Evolutionary conservation across 2,329 filamentous ascomycete species (phyloP).

Genomic region (Pseudocercospora vitis): DNA sequence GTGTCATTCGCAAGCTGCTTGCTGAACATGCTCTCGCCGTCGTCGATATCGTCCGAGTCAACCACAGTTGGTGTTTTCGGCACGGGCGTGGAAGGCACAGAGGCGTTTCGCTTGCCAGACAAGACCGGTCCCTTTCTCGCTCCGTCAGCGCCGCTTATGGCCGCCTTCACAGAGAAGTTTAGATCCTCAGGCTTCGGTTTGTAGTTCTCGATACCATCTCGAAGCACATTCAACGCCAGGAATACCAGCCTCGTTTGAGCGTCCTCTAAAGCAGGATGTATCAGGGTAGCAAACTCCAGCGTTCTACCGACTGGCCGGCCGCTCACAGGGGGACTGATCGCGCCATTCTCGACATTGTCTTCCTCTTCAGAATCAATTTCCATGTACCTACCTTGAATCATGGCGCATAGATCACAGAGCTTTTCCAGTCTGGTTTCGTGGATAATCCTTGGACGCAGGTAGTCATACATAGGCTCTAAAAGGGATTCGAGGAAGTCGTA

Average conservation of each 20-base stretch:
- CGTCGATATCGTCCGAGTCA: conserved; percentile 54
- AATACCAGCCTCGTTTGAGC: conserved; percentile 67
- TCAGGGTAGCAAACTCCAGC: conserved; percentile 62
- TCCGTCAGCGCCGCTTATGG: conserved; percentile 29
- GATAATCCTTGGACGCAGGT: conserved; percentile 64
- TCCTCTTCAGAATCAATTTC: conserved; percentile 53
- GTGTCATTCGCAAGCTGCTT: conserved; percentile 27
- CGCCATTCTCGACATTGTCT: conserved; percentile 43
- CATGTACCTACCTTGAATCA: conserved; percentile 66
- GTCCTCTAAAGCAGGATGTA: conserved; percentile 66
- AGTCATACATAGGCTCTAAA: conserved; percentile 67
- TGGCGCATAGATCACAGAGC: conserved; percentile 65
- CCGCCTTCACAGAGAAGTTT: conserved; percentile 57
- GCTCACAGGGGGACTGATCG: conserved; percentile 24
- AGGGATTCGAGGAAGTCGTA: conserved; percentile 68
- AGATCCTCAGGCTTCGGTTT: conserved; percentile 65
- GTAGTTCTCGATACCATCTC: conserved; percentile 66
- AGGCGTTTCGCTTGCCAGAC: conserved; percentile 50
- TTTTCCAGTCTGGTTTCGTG: conserved; percentile 66
- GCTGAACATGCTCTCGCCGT: conserved; percentile 47
- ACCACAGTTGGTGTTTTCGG: conserved; percentile 54
- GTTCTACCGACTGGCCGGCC: conserved; percentile 27
- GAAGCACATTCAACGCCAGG: conserved; percentile 61
- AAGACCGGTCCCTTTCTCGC: conserved; percentile 45
- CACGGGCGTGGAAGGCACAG: conserved; percentile 41